A percentile compares a stretch with the other conserved stretches of the same genome.
These are phyloP conservation scores for Cudoniella acicularis DNA, from an alignment of 495 filamentous ascomycete genomes.

Conservation along the genomic window DNA sequence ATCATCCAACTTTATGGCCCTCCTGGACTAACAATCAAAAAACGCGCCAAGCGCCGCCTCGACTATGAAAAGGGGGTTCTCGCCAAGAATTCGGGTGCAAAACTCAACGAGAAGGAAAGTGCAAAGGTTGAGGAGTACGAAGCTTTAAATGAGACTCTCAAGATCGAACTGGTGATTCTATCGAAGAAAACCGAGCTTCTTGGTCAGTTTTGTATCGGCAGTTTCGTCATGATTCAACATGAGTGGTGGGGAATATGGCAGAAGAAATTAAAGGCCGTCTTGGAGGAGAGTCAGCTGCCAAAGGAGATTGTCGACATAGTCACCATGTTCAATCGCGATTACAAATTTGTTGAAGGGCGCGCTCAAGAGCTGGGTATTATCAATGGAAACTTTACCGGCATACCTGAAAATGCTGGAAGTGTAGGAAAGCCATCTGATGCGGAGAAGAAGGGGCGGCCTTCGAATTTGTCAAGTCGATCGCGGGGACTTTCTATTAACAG, in stretches of 20 bases:
- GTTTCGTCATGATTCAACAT: constrained; percentile 76
- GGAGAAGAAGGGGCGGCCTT: constrained; percentile 12
- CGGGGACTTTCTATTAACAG: constrained; percentile 59
- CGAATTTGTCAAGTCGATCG: constrained; percentile 18
- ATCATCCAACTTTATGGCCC: constrained; percentile 77
- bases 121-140: constrained; percentile 83
- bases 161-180: constrained; percentile 86
- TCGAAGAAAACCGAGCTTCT: constrained; percentile 73
- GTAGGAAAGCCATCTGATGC: constrained; percentile 5
- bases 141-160: constrained; percentile 86
- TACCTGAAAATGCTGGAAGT: neutral
- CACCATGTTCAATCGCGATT: constrained; percentile 69
- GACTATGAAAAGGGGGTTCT: constrained; percentile 70
- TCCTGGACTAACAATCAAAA: constrained; percentile 82
- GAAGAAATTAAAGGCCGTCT: constrained; percentile 69
- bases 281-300: constrained; percentile 62
- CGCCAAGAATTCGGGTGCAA: constrained; percentile 72
- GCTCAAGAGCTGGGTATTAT: constrained; percentile 32
- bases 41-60: constrained; percentile 81
- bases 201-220: constrained; percentile 72
- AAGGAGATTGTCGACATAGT: constrained; percentile 63
- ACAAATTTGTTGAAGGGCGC: constrained; percentile 53
- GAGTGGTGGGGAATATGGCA: constrained; percentile 78
- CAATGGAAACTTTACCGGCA: constrained; percentile 17
- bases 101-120: constrained; percentile 73